These are phyloP conservation scores for Dactylonectria macrodidyma DNA, from an alignment of 2,329 filamentous ascomycete genomes.

Conservation along the genomic window DNA sequence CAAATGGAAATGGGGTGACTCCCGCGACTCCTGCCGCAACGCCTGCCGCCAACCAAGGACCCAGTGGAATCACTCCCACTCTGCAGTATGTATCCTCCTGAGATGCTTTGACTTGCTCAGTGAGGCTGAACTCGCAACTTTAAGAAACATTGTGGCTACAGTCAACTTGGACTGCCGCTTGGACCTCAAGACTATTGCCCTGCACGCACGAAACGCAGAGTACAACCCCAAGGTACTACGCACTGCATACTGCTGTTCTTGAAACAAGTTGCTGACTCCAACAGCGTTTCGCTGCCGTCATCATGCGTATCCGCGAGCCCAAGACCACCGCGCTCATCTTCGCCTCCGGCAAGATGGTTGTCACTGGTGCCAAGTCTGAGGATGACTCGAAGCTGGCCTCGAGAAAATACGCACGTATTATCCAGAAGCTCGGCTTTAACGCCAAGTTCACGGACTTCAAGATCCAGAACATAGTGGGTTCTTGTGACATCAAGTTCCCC, in stretches of 20 bases:
- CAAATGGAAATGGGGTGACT: slow-evolving; percentile 84
- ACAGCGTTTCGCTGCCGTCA: slow-evolving; percentile 97
- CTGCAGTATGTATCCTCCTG: slow-evolving; percentile 89
- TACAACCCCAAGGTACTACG: slow-evolving; percentile 94
- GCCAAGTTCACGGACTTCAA: slow-evolving; percentile 99
- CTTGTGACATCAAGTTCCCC: slow-evolving; percentile 99
- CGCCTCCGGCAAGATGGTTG: slow-evolving; percentile 99
- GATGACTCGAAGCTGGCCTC: slow-evolving; percentile 98
- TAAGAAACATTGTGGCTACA: slow-evolving; percentile 98
- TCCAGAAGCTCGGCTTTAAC: slow-evolving; percentile 99
- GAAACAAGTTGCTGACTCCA: slow-evolving; percentile 50
- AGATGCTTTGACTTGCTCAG: slow-evolving; percentile 53
- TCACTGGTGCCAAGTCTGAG: slow-evolving; percentile 97
- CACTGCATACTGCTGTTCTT: slow-evolving; percentile 40
- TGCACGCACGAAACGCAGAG: slow-evolving; percentile 98
- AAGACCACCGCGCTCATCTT: slow-evolving; percentile 99
- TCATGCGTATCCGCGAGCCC: slow-evolving; percentile 99
- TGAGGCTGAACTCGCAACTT: slow-evolving; percentile 67
- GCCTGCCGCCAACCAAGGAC: slow-evolving; percentile 84
- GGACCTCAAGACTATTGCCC: slow-evolving; percentile 98
- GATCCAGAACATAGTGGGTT: slow-evolving; percentile 99
- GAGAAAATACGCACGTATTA: slow-evolving; percentile 98
- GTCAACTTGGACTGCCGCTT: slow-evolving; percentile 98
- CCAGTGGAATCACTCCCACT: slow-evolving; percentile 91
- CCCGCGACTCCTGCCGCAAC: slow-evolving; percentile 93